Evolutionary conservation across 1,284 basidiomycete species (phyloP), one percentile per base, ranked within the genome.

Genomic region (Crepidotus sp.): DNA sequence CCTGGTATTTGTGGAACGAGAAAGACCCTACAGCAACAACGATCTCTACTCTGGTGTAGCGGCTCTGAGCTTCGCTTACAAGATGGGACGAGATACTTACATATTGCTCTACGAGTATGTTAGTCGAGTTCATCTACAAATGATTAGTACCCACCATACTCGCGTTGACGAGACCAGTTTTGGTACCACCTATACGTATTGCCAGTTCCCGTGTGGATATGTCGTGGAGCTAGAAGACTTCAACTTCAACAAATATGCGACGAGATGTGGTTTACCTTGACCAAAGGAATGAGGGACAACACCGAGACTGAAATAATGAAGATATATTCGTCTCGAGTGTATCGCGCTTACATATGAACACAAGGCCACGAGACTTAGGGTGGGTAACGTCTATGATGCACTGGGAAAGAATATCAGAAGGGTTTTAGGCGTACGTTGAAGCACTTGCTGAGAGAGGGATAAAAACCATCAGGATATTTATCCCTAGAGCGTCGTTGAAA

Each of bases 161-260:
- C 10, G 85, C 87, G 55, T 91, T 91, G 32, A 91, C 64, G 25
- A 92, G 66, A 11, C 85, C 88, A 0, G 83, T 80, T 51, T 80
- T 80, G 1, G 83, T 74, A 40, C 89, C 87, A 8, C 90, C 83
- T 21, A 85, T 73, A 34, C 83, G 76, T 17, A 82, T 60, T 1
- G 87, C 77, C 4, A 92, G 67, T 46, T 91, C 83, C 52, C 77
- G 73, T 0, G 85, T 92, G 0, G 77, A 77, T 45, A 90, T 73
- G 48, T 92, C 90, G 44, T 94, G 82, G 29, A 94, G 67, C 71
- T 83, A 42, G 24, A 22, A n/a, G 37, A 25, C 42, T 17, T 26
- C 11, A 27, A 31, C 6, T 31, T 34, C 34, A 38, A 18, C 19
- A 14, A 13, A 39, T 11, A 3, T 13, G 29, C 6, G n/a, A 10